Conservation (phyloP, 495 filamentous ascomycete genomes). For the Neurospora sp. region DNA sequence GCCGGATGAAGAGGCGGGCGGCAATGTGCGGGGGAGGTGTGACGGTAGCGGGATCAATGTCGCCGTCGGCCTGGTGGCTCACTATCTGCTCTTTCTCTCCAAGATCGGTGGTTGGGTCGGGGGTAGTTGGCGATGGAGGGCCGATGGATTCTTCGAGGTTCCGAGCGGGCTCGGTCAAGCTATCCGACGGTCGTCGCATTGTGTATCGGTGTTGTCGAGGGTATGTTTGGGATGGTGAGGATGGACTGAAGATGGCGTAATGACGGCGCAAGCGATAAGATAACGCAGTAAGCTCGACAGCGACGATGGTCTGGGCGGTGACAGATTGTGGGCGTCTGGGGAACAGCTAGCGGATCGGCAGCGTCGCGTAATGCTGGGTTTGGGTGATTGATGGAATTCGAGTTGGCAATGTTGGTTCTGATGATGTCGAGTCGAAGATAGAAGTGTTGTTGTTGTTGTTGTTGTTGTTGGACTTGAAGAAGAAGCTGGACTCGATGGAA, state of each 20-base stretch:
- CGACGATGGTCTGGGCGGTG: neutral
- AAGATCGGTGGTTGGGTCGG: constrained; percentile 25
- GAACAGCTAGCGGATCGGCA: neutral
- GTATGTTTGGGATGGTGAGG: neutral
- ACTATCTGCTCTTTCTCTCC: constrained; percentile 20
- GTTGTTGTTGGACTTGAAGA: neutral
- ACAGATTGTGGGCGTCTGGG: neutral
- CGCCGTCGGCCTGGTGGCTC: constrained; percentile 12
- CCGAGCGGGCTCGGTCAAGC: constrained; percentile 34
- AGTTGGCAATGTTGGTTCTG: neutral
- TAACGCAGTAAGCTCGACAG: neutral
- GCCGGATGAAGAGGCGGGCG: constrained; percentile 66
- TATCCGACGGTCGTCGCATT: constrained; percentile 35
- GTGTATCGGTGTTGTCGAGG: neutral
- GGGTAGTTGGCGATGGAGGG: constrained; percentile 20
- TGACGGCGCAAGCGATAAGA: neutral
- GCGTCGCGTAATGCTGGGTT: neutral
- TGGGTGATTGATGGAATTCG: neutral
- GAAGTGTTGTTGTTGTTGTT: neutral
- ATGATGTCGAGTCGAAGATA: neutral
- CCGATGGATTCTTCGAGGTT: constrained; percentile 36
- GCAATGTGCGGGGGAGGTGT: constrained; percentile 75
- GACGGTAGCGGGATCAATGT: constrained; percentile 32
- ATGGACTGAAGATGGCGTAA: neutral
- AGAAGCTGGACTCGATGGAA: neutral